Conservation (phyloP, 192 early-diverging fungal genomes). For the Diversispora epigaea region DNA sequence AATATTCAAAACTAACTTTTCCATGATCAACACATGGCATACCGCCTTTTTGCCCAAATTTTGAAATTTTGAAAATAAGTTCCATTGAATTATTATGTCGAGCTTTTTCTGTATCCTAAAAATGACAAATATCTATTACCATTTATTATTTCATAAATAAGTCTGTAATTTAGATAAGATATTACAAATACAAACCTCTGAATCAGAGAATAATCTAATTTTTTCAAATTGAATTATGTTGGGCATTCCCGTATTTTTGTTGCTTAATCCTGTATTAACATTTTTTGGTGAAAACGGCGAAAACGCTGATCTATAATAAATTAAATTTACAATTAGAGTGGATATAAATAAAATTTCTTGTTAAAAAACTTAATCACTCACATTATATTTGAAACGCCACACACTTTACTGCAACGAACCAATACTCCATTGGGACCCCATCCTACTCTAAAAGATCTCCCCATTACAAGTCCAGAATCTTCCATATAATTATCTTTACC, state of each 20-base stretch:
- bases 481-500: not conserved
- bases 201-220: conserved; percentile 1
- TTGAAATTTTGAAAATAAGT: conserved; percentile 9
- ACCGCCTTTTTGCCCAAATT: conserved; percentile 9
- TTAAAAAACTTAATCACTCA: conserved; percentile 22
- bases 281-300: not conserved
- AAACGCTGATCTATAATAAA: not conserved
- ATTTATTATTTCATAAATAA: not conserved
- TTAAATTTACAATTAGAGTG: not conserved
- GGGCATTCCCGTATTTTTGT: not conserved
- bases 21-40: not conserved
- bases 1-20: not conserved
- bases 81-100: conserved; percentile 10
- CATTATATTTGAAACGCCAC: conserved; percentile 37
- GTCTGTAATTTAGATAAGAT: not conserved
- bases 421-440: conserved; percentile 80
- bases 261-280: not conserved
- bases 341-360: not conserved
- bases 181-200: not conserved
- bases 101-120: not conserved
- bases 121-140: not conserved
- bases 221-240: conserved; percentile 6
- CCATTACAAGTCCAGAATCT: conserved; percentile 54
- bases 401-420: conserved; percentile 54
- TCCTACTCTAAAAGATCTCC: conserved; percentile 78